Conservation (phyloP, 2,329 filamentous ascomycete genomes). For the Fusarium papillatum region DNA sequence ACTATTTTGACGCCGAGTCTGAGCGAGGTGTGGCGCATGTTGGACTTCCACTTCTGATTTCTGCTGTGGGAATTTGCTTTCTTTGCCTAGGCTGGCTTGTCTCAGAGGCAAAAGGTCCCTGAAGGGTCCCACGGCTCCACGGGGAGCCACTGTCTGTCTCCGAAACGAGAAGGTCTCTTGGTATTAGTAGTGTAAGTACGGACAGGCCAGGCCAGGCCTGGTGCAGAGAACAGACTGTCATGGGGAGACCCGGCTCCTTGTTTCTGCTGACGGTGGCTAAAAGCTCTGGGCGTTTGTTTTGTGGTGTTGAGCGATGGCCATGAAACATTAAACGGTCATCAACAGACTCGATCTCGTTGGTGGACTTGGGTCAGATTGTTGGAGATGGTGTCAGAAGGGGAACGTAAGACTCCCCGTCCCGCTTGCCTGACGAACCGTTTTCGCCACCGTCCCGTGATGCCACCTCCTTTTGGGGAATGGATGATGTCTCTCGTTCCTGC, state of each 20-base stretch:
- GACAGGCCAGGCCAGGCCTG: not conserved
- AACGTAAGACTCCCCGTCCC: constrained; percentile 39
- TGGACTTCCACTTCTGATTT: constrained; percentile 25
- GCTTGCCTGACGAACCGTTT: constrained; percentile 27
- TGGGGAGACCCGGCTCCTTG: not conserved
- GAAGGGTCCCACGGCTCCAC: constrained; percentile 16
- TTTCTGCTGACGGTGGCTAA: not conserved
- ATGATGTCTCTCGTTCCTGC: constrained; percentile 15
- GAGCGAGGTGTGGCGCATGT: constrained; percentile 28
- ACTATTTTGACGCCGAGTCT: constrained; percentile 35
- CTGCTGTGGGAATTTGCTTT: constrained; percentile 22
- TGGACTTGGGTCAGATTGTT: not conserved
- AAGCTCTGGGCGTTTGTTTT: not conserved
- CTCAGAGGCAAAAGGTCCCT: constrained; percentile 25
- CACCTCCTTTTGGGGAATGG: not conserved
- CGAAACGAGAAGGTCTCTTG: constrained; percentile 20
- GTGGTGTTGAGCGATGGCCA: constrained; percentile 7
- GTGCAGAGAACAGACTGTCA: not conserved
- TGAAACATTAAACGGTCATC: constrained; percentile 16
- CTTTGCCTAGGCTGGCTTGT: constrained; percentile 4
- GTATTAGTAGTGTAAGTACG: constrained; percentile 6
- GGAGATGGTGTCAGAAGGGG: constrained; percentile 23
- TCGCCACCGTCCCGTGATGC: constrained; percentile 36
- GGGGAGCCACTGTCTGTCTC: constrained; percentile 23
- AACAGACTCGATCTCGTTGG: not conserved